Evolutionary conservation across 2,329 filamentous ascomycete genomes (phyloP).

Genomic region (Phoma sp.): DNA sequence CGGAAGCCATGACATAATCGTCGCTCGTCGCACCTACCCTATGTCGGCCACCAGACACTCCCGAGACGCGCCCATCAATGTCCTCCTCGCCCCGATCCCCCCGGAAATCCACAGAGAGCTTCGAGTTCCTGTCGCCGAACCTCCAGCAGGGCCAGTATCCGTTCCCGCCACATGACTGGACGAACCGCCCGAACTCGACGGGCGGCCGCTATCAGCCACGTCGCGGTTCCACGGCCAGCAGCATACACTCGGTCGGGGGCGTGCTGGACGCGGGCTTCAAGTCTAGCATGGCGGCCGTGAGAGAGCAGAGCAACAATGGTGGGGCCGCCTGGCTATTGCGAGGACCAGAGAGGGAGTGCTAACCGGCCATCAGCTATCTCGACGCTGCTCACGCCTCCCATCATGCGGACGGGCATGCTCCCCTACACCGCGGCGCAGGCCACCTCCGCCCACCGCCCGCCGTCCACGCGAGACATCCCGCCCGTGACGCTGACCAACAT

Average conservation of each 20-base stretch:
- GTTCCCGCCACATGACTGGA: slow-evolving; percentile 65
- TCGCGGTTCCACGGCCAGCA: slow-evolving; percentile 85
- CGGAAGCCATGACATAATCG: slow-evolving; percentile 9
- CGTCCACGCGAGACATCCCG: slow-evolving; percentile 87
- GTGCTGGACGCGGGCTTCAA: slow-evolving; percentile 74
- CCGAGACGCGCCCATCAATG: slow-evolving; percentile 44
- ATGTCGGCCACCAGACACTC: slow-evolving; percentile 43
- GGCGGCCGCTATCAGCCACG: slow-evolving; percentile 62
- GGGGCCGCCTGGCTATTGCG: slow-evolving; percentile 34
- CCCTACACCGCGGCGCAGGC: slow-evolving; percentile 76
- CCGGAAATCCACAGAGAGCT: slow-evolving; percentile 58
- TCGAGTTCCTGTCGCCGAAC: slow-evolving; percentile 55
- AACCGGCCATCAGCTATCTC: slow-evolving; percentile 73
- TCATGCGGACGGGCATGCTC: slow-evolving; percentile 84
- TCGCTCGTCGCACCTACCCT: slow-evolving; percentile 20
- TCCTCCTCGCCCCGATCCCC: slow-evolving; percentile 50
- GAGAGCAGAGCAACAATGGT: slow-evolving; percentile 82
- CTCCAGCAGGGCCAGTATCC: slow-evolving; percentile 57
- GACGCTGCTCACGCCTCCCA: slow-evolving; percentile 88
- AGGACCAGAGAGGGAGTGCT: slow-evolving; percentile 13
- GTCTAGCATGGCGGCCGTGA: slow-evolving; percentile 64
- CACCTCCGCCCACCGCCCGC: slow-evolving; percentile 79
- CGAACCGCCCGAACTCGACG: slow-evolving; percentile 56
- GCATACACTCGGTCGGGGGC: slow-evolving; percentile 86
- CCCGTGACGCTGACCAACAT: slow-evolving; percentile 92